phyloP scores from a whole-genome alignment of 768 basidiomycete species.

The Boletus sensibilis region DNA sequence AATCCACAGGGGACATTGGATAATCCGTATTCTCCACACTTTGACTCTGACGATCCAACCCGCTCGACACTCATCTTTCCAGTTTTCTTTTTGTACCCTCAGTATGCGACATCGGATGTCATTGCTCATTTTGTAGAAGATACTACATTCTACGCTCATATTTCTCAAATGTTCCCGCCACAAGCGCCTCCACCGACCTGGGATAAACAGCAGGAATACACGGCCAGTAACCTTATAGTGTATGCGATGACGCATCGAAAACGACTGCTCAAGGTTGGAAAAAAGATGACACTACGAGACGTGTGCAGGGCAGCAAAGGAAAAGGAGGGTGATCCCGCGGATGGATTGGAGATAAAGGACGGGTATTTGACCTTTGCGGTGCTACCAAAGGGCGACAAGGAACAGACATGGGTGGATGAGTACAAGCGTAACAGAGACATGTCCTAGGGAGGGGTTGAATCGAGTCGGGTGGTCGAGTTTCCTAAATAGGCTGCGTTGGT shows the following conservation, averaged over 20 bases:
- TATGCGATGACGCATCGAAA: slow-evolving; percentile 80
- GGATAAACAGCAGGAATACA: slow-evolving; percentile 74
- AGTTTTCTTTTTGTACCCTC: slow-evolving; percentile 91
- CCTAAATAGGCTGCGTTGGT: slow-evolving; percentile 25
- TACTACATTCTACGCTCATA: slow-evolving; percentile 75
- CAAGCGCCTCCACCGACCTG: slow-evolving; percentile 63
- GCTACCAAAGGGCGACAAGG: slow-evolving; percentile 70
- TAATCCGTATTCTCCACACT: slow-evolving; percentile 62
- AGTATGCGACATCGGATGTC: slow-evolving; percentile 84
- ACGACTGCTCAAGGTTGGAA: slow-evolving; percentile 86
- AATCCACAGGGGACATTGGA: slow-evolving; percentile 48
- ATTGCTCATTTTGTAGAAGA: slow-evolving; percentile 84
- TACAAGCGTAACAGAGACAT: slow-evolving; percentile 64
- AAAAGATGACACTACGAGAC: slow-evolving; percentile 82
- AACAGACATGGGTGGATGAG: slow-evolving; percentile 84
- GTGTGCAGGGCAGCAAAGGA: slow-evolving; percentile 64
- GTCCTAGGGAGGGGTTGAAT: slow-evolving; percentile 11
- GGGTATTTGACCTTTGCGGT: slow-evolving; percentile 80
- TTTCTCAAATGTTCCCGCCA: slow-evolving; percentile 82
- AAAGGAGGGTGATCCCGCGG: slow-evolving; percentile 56
- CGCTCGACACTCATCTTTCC: slow-evolving; percentile 71
- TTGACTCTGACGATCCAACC: slow-evolving; percentile 63
- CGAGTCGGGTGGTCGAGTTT: slow-evolving; percentile 1
- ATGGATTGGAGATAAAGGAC: slow-evolving; percentile 84
- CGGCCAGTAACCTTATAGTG: slow-evolving; percentile 59